Evolutionary conservation across 1,284 basidiomycete species (phyloP).

Genomic region (Austropuccinia psidii): DNA sequence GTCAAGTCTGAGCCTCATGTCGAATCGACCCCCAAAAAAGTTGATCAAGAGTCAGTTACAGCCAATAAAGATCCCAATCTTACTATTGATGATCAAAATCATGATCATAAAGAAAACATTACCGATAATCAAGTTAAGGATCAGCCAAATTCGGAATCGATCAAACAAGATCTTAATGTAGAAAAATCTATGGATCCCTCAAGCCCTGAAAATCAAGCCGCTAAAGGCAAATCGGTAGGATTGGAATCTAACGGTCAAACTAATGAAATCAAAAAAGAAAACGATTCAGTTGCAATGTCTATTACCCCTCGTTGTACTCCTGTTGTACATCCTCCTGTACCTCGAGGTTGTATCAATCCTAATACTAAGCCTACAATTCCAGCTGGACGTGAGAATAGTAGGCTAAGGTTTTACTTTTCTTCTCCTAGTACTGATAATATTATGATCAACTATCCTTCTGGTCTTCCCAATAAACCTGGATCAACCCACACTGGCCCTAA

Average conservation of each 20-base stretch:
- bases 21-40: constrained; percentile 7
- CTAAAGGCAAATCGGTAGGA: no score
- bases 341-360: not conserved
- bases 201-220: not conserved
- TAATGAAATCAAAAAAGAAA: not conserved
- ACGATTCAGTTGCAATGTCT: not conserved
- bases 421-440: constrained; percentile 38
- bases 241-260: not conserved
- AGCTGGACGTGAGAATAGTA: constrained; percentile 41
- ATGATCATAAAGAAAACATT: constrained; percentile 7
- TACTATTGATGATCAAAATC: constrained; percentile 3
- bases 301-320: not conserved
- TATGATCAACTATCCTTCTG: constrained; percentile 11
- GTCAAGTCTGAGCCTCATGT: constrained; percentile 1
- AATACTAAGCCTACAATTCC: constrained; percentile 30
- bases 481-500: not conserved
- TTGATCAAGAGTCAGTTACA: constrained; percentile 11
- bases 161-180: not conserved
- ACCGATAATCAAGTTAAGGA: constrained; percentile 13
- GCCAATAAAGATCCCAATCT: constrained; percentile 14
- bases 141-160: not conserved
- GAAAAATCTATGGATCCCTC: no score
- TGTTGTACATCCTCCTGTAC: not conserved
- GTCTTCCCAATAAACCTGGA: constrained; percentile 9
- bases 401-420: constrained; percentile 44